These are phyloP conservation scores for Boeremia exigua DNA, from an alignment of 2,329 filamentous ascomycete genomes.

Conservation along the genomic window DNA sequence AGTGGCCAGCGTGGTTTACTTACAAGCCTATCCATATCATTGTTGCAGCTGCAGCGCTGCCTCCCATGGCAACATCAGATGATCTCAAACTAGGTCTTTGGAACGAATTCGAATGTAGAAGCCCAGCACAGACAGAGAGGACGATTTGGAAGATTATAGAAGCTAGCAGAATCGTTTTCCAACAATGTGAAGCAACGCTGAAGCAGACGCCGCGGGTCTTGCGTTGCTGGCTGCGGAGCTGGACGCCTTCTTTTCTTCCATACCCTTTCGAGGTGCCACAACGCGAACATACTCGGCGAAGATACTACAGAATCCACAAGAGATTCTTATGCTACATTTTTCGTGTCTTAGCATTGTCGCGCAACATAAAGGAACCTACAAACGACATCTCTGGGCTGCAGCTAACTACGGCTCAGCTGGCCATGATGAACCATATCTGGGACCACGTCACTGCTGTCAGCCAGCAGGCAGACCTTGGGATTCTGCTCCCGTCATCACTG, in stretches of 20 bases:
- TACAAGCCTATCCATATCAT: conserved; percentile 16
- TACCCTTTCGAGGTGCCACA: conserved; percentile 11
- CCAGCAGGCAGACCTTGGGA: conserved; percentile 2
- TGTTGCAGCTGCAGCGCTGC: conserved; percentile 5
- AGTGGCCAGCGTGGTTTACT: conserved; percentile 15
- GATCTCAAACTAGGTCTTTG: conserved; percentile 7
- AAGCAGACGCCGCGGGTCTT: conserved; percentile 10
- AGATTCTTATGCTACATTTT: conserved; percentile 16
- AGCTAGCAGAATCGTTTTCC: conserved; percentile 12
- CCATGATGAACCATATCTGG: conserved; percentile 17
- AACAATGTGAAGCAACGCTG: conserved; percentile 10
- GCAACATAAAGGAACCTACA: conserved; percentile 11
- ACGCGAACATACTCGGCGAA: conserved; percentile 12
- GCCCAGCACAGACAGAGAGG: conserved; percentile 7
- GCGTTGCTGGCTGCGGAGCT: conserved; percentile 16
- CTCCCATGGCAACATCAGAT: not conserved
- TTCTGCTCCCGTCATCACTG: conserved; percentile 2
- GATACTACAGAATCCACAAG: conserved; percentile 13
- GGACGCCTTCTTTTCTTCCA: conserved; percentile 13
- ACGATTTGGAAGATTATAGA: conserved; percentile 17
- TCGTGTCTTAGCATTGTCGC: conserved; percentile 8
- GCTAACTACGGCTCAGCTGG: conserved; percentile 10
- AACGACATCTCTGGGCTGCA: conserved; percentile 9
- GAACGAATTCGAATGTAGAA: conserved; percentile 7
- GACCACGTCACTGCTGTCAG: not conserved